phyloP scores from a whole-genome alignment of 1,284 basidiomycete genomes.

The Peniophora sp. region DNA sequence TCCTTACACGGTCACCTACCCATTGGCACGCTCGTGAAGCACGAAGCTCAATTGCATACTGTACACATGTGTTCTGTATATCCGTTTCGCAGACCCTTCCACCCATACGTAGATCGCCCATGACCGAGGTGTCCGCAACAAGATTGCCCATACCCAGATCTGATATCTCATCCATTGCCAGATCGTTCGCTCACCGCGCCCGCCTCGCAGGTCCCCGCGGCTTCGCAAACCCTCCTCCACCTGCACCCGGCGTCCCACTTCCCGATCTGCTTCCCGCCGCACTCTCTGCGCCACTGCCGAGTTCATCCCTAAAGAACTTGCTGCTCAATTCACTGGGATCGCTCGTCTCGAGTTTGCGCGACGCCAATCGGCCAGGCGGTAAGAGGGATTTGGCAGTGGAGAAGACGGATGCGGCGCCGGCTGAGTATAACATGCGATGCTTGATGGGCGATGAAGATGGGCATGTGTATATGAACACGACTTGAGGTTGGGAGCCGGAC shows the following conservation, averaged over 20 bases:
- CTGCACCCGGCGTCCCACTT: conserved; percentile 7
- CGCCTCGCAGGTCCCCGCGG: conserved; percentile 50
- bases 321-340: conserved; percentile 70
- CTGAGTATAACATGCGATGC: conserved; percentile 82
- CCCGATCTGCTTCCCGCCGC: too few species aligned
- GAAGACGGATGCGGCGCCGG: conserved; percentile 52
- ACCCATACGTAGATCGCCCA: too few species aligned
- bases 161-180: background rate
- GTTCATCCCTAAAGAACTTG: conserved; percentile 48
- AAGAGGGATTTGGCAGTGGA: conserved; percentile 48
- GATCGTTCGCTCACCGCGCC: conserved; percentile 7
- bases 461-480: conserved; percentile 86
- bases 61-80: too few species aligned
- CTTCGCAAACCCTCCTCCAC: conserved; percentile 36
- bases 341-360: conserved; percentile 75
- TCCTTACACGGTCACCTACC: too few species aligned
- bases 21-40: too few species aligned
- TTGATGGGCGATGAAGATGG: conserved; percentile 74
- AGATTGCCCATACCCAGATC: too few species aligned
- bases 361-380: conserved; percentile 30
- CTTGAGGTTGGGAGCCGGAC: conserved; percentile 55
- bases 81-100: too few species aligned
- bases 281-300: conserved; percentile 24
- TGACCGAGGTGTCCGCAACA: too few species aligned
- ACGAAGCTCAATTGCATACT: too few species aligned